Evolutionary conservation across 805 yeast genomes (phyloP), one percentile per base, ranked within the genome.

Genomic region (Ogataea chonburiensis): DNA sequence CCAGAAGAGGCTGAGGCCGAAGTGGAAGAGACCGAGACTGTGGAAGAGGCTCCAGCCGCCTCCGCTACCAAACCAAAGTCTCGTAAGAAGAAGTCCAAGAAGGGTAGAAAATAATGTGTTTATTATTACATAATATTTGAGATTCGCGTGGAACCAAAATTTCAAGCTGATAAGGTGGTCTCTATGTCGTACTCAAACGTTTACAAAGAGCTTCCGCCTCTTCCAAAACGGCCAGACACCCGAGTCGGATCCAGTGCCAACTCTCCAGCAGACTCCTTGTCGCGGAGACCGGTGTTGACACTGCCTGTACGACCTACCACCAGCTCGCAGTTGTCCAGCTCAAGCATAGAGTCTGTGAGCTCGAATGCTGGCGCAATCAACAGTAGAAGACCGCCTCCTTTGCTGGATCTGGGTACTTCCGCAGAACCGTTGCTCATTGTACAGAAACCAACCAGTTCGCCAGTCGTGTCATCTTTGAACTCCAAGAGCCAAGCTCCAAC

Each of bases 181-280:
- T 17, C 10, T n/a, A 32, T 33, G 34, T 23, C 33, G 20, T 21
- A 24, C 14, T 25, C 35, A 5, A 30, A 42, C 38, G 40, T 34
- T 17, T 46, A 38, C 36, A 46, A 46, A 22, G 50, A 46, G 5
- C 37, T 47, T 16, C 55, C 55, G 6, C 51, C 51, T 2, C 38
- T 50, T 21, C 39, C 39, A 5, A 19, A 20, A 13, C 20, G 20
- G 2, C 15, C 24, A 1, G 30, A 18, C 3, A 7, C 11, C 22
- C 19, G 13, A 15, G 10, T 12, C 9, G 13, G 9, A 10, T 3
- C 25, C 4, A 17, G 28, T 15, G 6, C 23, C 7, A 17, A 6
- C 7, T 17, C 25, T 11, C 3, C 34, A 3, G 26, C 17, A 3
- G 29, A 17, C 17, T 15, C 8, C 12, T n/a, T 12, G 12, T 13